Percentiles rank a stretch among this genome's conserved stretches.
These are phyloP conservation scores for Staphylotrichum tortipilum DNA, from an alignment of 495 filamentous ascomycete species.

Conservation along the genomic window DNA sequence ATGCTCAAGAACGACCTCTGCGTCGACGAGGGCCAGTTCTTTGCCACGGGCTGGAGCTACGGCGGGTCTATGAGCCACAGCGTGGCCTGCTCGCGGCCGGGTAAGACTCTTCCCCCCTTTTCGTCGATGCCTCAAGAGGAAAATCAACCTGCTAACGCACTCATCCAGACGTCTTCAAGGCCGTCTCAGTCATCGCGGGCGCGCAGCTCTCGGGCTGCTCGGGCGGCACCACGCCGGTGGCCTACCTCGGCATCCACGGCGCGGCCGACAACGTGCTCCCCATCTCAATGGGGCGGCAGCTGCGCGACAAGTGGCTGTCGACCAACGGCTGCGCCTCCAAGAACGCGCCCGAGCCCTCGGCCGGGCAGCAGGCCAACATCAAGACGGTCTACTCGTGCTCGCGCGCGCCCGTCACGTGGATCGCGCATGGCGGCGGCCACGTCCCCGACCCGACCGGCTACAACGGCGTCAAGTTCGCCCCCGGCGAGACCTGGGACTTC, in stretches of 20 bases:
- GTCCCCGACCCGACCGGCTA: slow-evolving; percentile 8
- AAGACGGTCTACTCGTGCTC: slow-evolving; percentile 29
- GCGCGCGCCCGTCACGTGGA: slow-evolving; percentile 17
- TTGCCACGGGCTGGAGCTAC: slow-evolving; percentile 41
- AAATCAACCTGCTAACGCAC: too few relatives aligned
- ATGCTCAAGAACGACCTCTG: slow-evolving; percentile 34
- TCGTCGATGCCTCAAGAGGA: slow-evolving; percentile 10
- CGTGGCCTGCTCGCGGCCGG: slow-evolving; percentile 34
- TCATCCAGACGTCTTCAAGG: slow-evolving; percentile 31
- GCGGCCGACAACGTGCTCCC: slow-evolving; percentile 33
- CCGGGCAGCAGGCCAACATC: slow-evolving; percentile 24
- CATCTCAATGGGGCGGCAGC: slow-evolving; percentile 24
- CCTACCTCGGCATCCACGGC: slow-evolving; percentile 38
- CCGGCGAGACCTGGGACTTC: slow-evolving; percentile 12
- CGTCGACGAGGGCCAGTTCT: slow-evolving; percentile 33
- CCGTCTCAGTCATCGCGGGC: slow-evolving; percentile 32
- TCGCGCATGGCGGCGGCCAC: slow-evolving; percentile 16
- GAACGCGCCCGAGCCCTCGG: slow-evolving; percentile 26
- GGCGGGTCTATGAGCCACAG: slow-evolving; percentile 41
- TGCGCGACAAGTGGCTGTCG: slow-evolving; percentile 33
- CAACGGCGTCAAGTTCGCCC: slow-evolving; percentile 9
- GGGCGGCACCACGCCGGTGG: slow-evolving; percentile 31
- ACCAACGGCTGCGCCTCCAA: slow-evolving; percentile 32
- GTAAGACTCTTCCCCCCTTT: slow-evolving; percentile 12
- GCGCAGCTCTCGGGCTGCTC: slow-evolving; percentile 32